Evolutionary conservation across 805 yeast genomes (phyloP), one percentile per base, ranked within the genome.

Genomic region (Blastobotrys peoriensis): DNA sequence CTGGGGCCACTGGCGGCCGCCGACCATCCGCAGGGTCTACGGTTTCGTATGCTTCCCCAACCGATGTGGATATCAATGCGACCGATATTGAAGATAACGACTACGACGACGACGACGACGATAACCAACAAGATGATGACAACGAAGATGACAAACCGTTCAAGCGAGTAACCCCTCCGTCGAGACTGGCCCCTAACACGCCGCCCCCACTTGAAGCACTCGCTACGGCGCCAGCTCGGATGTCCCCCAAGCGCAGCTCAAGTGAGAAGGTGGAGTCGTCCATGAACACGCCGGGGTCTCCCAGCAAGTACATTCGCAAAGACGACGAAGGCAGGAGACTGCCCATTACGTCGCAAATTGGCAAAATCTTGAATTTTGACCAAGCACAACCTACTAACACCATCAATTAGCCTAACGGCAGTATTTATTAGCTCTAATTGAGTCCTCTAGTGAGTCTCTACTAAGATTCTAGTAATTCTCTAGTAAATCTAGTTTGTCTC

Each of bases 51-150:
- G n/a, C n/a, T n/a, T n/a, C n/a, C n/a, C n/a, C n/a, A n/a, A n/a
- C n/a, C 27, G 66, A 61, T 36, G 56, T 56, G 4, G 41, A 38
- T 28, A 28, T 27, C 2, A 43, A 30, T 34, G 45, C 28, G 2
- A 41, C 43, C 2, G 45, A 41, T 4, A 50, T 37, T 5, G 45
- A 35, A 16, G 46, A 43, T n/a, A 30, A 41, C 17, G 42, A 30
- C 16, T 38, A 35, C 21, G 40, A 41, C 10, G 34, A 39, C 18
- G 41, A 25, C 16, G 33, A 43, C 9, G 5, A 16, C 36, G 21
- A 17, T 28, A 3, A 18, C 36, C 3, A 16, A 18, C 33, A 25
- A 17, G 40, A 36, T 3, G 36, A 25, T 27, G 28, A 37, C 13
- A 35, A 28, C 10, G 39, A 18, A n/a, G 33, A 16, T 9, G 33